Evolutionary conservation across 305 asterid species (phyloP), one percentile per base, ranked within the genome.

Genomic region (Petunia hybrid): DNA sequence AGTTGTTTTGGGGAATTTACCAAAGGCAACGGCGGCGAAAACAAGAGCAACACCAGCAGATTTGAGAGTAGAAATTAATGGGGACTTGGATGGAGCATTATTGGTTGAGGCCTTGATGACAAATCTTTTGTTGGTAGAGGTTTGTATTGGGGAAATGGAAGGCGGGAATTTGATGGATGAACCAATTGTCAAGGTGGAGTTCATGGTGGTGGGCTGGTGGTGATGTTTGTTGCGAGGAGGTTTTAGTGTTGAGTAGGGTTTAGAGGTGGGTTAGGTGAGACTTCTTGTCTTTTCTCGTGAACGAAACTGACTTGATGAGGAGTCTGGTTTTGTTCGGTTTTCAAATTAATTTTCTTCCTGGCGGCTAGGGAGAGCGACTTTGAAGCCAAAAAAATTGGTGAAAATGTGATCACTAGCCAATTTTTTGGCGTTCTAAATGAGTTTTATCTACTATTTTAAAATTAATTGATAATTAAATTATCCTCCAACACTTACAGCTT

Each of bases 11-110:
- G 75, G 80, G 81, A 88, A 85, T 68, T 76, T 91, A 4, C 89
- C 87, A 81, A 85, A 89, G 6, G 91, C 88, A 2, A 90, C 89
- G 40, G 94, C 93, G 39, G 92, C 86, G 80, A 89, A 84, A 68
- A 89, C 69, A 77, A 86, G 78, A 12, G 93, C 86, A 14, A 87
- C 79, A 48, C 91, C 85, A 64, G 94, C 85, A 80, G 90, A 22
- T 85, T 89, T 93, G 43, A 93, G 83, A 9, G 83, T 70, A 55
- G 90, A 75, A 57, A 89, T 61, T 22, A 86, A 36, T 46, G 82
- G 78, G 45, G 31, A 22, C 31, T 51, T 83, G 8, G 80, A 48
- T 14, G 84, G 60, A 43, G 84, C 56, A 10, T 82, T 56, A n/a
- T 79, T 53, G 45, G 60, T 1, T 46, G 93, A 81, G 8, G 89